Evolutionary conservation across 148 eudicot species (phyloP), one percentile per base, ranked within the genome.

Genomic region (Rhododendron griersonianum): DNA sequence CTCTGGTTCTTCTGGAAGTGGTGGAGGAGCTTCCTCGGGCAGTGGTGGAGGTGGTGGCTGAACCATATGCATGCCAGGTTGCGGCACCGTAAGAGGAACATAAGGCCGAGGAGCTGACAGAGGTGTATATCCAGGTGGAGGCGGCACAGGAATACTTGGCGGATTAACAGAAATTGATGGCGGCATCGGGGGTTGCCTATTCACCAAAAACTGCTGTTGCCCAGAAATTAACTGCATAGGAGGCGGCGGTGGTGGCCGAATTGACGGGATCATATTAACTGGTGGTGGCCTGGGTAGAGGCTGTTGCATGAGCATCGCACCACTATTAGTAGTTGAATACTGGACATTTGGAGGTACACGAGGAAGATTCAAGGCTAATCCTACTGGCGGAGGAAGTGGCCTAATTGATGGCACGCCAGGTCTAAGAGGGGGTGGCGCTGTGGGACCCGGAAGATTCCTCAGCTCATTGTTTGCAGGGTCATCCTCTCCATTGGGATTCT

Each of bases 1-100:
- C 83, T 93, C 95, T 45, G 95, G 95, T 81, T 93, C 95, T 33
- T 91, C 95, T 19, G 95, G 93, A 83, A 93, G 93, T 53, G 95
- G 95, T 1, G 93, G 95, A 85, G 92, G 95, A 88, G 95, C 92
- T 87, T 93, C 95, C 73, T 90, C 91, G 3, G 92, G 91, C 39
- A 93, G 87, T 37, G 93, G 95, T 33, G 50, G 50, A 47, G 93
- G 93, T 47, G 90, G 93, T 23, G 88, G 92, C 13, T 91, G 93
- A 71, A 81, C 90, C 82, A 81, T 81, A 82, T 90, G 88, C 95
- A 93, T 91, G 53, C 93, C 93, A 82, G 87, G 91, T 63, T 84
- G 89, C 15, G 85, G 87, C 35, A 82, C 48, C 9, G 85, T 84
- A 57, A 88, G 90, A 81, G 92, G 90, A 48, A 87, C 78, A 88